Conservation (phyloP, 2,329 filamentous ascomycete species). For the Phaeosphaeria sp. region DNA sequence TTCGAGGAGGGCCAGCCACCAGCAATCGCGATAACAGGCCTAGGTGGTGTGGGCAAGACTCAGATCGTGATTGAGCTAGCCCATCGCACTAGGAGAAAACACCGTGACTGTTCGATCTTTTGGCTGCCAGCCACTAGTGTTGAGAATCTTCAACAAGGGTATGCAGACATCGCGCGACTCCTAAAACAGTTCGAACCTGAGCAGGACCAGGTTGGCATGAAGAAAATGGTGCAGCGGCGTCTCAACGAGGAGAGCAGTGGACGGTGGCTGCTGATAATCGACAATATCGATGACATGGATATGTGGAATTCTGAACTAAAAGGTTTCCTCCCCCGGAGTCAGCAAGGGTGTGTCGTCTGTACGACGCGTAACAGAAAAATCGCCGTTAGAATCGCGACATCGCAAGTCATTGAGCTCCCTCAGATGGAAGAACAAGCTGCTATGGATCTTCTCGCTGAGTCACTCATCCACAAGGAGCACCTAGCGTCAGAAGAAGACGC, state of each 20-base stretch:
- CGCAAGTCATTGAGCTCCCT: background rate
- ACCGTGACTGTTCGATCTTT: constrained; percentile 17
- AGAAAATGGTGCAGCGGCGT: background rate
- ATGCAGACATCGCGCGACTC: background rate
- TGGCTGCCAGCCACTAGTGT: constrained; percentile 22
- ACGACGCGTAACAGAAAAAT: background rate
- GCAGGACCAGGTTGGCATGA: background rate
- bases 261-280: background rate
- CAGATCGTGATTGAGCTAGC: constrained; percentile 31
- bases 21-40: constrained; percentile 19
- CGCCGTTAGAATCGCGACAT: background rate
- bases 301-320: background rate
- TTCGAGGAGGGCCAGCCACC: constrained; percentile 15
- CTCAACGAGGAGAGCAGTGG: background rate
- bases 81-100: constrained; percentile 21
- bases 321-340: background rate
- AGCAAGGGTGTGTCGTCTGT: background rate
- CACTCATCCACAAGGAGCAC: background rate
- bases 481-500: background rate
- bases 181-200: background rate
- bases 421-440: background rate
- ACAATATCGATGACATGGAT: background rate
- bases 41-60: constrained; percentile 28
- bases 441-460: background rate
- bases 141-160: constrained; percentile 19